These are phyloP conservation scores for Tuber borchii DNA, from an alignment of 495 filamentous ascomycete genomes.

Conservation along the genomic window DNA sequence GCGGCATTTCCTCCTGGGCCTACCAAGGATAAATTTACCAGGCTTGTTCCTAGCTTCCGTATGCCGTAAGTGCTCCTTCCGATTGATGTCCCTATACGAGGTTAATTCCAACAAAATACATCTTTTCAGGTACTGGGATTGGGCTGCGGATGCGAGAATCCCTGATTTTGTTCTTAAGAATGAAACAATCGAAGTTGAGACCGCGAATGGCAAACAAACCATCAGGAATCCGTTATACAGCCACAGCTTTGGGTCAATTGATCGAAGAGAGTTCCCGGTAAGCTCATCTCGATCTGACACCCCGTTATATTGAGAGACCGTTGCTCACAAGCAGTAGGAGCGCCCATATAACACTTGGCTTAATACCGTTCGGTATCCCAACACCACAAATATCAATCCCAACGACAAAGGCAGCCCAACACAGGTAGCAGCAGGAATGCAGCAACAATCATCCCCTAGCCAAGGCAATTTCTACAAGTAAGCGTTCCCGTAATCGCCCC, in stretches of 20 bases:
- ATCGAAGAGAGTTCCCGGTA: constrained; percentile 26
- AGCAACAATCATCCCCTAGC: no score
- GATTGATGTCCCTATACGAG: not conserved
- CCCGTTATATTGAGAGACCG: not conserved
- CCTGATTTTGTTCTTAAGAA: constrained; percentile 27
- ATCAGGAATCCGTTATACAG: constrained; percentile 37
- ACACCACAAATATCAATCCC: constrained; percentile 42
- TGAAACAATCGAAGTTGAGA: constrained; percentile 17
- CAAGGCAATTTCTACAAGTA: no score
- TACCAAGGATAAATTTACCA: constrained; percentile 27
- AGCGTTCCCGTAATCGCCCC: constrained; percentile 24
- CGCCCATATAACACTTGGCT: constrained; percentile 18
- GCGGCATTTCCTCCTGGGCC: constrained; percentile 26
- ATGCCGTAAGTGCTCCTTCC: constrained; percentile 23
- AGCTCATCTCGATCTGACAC: not conserved
- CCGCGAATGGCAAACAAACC: constrained; percentile 18
- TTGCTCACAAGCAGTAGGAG: not conserved
- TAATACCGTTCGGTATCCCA: constrained; percentile 26
- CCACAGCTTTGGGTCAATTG: constrained; percentile 29
- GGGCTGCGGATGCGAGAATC: constrained; percentile 17
- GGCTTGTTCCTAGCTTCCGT: constrained; percentile 26
- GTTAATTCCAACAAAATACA: not conserved
- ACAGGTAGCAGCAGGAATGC: constrained; percentile 33
- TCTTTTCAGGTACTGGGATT: constrained; percentile 35
- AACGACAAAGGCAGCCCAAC: constrained; percentile 56